Evolutionary conservation across 2,329 filamentous ascomycete genomes (phyloP).

Genomic region (Aspergillus niger): DNA sequence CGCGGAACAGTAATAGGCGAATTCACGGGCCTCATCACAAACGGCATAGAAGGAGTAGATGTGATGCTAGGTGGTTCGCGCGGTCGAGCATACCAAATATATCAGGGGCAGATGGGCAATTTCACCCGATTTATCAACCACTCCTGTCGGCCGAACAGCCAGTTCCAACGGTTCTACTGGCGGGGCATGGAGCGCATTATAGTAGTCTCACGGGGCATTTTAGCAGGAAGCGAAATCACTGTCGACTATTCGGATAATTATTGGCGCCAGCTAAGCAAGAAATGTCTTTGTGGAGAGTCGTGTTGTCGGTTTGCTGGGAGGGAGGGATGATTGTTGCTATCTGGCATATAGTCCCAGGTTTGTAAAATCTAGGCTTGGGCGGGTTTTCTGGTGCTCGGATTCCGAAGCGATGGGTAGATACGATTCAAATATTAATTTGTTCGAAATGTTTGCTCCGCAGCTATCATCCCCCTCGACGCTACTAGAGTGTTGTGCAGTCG

Average conservation of each 20-base stretch:
- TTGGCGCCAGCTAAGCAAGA: constrained; percentile 59
- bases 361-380: too few relatives aligned
- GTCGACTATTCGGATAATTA: constrained; percentile 62
- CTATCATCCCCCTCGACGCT: too few relatives aligned
- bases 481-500: too few relatives aligned
- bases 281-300: constrained; percentile 56
- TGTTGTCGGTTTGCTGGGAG: constrained; percentile 43
- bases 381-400: too few relatives aligned
- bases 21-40: constrained; percentile 59
- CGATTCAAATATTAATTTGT: too few relatives aligned
- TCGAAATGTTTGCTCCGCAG: too few relatives aligned
- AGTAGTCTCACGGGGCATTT: constrained; percentile 58
- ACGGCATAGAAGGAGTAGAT: constrained; percentile 54
- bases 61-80: constrained; percentile 55
- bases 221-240: constrained; percentile 57
- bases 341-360: too few relatives aligned
- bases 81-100: constrained; percentile 55
- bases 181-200: constrained; percentile 57
- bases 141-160: constrained; percentile 59
- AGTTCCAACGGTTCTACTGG: constrained; percentile 61
- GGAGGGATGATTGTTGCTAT: background rate
- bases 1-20: constrained; percentile 57
- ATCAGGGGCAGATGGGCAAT: constrained; percentile 57
- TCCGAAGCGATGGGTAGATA: too few relatives aligned
- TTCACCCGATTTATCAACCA: constrained; percentile 63